Percentiles rank a stretch among this genome's conserved stretches.
phyloP scores from a whole-genome alignment of 306 rosid species.

The Corylus heterophylla region DNA sequence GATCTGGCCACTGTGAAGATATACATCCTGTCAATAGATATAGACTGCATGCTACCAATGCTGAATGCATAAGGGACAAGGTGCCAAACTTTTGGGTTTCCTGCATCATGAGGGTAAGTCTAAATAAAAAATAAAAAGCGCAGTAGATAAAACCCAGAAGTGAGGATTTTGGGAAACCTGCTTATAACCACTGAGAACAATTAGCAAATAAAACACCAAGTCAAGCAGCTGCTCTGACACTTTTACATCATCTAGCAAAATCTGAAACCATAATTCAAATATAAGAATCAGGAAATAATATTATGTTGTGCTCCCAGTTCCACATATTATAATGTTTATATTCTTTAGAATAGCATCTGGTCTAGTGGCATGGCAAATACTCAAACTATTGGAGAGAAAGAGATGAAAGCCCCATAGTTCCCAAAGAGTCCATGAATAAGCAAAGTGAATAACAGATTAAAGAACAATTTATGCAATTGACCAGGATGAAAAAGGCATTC shows the following conservation, averaged over 20 bases:
- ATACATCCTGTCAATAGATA: constrained; percentile 52
- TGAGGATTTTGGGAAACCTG: constrained; percentile 39
- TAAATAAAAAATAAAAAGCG: constrained; percentile 4
- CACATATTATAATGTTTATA: background rate
- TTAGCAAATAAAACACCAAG: constrained; percentile 51
- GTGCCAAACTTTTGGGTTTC: constrained; percentile 27
- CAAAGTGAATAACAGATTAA: background rate
- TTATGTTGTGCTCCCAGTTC: background rate
- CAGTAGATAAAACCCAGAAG: background rate
- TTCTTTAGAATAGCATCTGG: background rate
- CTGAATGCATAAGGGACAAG: constrained; percentile 41
- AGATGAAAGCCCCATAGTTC: background rate
- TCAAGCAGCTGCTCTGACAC: constrained; percentile 62
- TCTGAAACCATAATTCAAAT: constrained; percentile 33
- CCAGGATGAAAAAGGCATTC: background rate
- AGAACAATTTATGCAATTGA: background rate
- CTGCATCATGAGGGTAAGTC: constrained; percentile 42
- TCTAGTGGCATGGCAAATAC: background rate
- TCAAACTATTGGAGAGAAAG: background rate
- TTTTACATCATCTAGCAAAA: constrained; percentile 57
- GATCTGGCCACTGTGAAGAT: constrained; percentile 59
- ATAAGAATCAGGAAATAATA: constrained; percentile 13
- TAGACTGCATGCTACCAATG: constrained; percentile 54
- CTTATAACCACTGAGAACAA: constrained; percentile 41
- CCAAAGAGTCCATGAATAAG: background rate